Evolutionary conservation across 768 basidiomycete species (phyloP), one percentile per base, ranked within the genome.

Genomic region (Dioszegia aurantiaca): DNA sequence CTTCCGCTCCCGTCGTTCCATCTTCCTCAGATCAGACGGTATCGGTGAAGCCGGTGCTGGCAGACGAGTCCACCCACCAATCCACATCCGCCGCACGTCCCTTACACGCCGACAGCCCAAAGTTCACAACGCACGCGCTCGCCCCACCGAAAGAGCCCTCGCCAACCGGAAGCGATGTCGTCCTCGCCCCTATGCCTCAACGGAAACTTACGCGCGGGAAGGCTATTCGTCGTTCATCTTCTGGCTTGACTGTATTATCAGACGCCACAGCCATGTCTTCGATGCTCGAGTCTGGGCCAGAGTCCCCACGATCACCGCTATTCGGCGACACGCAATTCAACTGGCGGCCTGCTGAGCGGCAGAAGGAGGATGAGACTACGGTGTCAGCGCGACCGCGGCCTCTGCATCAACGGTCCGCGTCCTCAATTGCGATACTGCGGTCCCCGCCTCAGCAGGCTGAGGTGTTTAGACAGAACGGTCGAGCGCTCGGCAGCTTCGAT

Each of bases 201-300:
- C 58, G 65, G 16, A 62, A 56, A 43, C 55, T 65, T 19, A 62
- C 61, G 23, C 45, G 64, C 23, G 61, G 64, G 1, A 59, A 59
- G 56, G 57, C 60, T 8, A 61, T 65, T 28, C 57, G 61, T 16
- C 57, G 64, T 11, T 58, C 58, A 5, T 65, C 64, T n/a, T 65
- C 64, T 40, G 63, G 63, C 19, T 33, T 60, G 3, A 47, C 40
- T 33, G 16, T 17, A 1, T 11, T 37, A 10, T 5, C 47, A 5
- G 44, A 46, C 26, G 17, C 55, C 8, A 48, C 14, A 6, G 19
- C 17, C 19, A 10, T 5, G 14, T 16, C 33, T 33, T 14, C 33
- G 33, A 6, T n/a, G 6, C 10, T 47, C 45, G 45, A 9, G 6
- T 47, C 41, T 23, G 37, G 30, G 3, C 48, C 51, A 1, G 51